Conservation (phyloP, 345 rosid genomes). For the Syzygium grande region DNA sequence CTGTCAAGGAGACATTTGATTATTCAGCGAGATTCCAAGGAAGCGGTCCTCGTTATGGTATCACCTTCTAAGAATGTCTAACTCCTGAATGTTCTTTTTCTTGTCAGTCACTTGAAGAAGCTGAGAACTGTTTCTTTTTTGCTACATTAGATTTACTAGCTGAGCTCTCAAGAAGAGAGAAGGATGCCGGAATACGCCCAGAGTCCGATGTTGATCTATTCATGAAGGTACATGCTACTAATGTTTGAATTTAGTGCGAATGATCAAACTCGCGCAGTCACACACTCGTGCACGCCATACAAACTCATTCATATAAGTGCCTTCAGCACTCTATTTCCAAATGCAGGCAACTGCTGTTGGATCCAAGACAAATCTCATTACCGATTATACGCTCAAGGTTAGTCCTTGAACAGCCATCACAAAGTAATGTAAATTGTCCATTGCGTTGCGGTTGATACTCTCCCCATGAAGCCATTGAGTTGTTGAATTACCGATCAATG, state of each 20-base stretch:
- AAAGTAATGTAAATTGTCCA: neutral
- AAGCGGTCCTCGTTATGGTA: neutral
- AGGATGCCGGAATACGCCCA: neutral
- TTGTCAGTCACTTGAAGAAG: neutral
- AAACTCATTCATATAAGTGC: neutral
- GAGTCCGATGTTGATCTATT: neutral
- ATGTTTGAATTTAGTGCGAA: neutral
- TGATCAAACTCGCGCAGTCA: neutral
- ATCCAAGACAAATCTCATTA: neutral
- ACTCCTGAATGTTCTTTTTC: neutral
- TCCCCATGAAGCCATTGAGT: neutral
- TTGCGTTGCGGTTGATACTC: neutral
- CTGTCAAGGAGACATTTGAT: neutral
- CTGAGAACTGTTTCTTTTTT: neutral
- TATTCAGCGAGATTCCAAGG: neutral
- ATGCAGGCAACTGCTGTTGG: neutral
- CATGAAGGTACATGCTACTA: conserved; percentile 1
- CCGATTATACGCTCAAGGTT: neutral
- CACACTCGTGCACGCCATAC: neutral
- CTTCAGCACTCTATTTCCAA: neutral
- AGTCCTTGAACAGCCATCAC: neutral
- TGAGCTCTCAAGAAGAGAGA: conserved; percentile 2
- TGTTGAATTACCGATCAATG: neutral
- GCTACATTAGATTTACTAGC: neutral
- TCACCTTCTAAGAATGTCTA: neutral